These are phyloP conservation scores for Hibiscus trionum DNA, from an alignment of 345 rosid genomes.

Conservation along the genomic window DNA sequence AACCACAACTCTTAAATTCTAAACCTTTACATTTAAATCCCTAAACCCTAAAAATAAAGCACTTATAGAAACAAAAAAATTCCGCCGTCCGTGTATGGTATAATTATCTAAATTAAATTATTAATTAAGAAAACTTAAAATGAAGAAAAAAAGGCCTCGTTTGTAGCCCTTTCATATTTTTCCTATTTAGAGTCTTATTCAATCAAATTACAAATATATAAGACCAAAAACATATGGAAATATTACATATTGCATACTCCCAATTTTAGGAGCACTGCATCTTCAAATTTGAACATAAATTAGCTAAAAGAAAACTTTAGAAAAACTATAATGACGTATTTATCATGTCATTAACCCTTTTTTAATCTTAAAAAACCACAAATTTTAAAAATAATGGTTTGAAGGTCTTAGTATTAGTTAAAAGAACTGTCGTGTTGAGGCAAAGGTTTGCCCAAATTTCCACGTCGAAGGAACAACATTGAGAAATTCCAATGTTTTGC, in stretches of 20 bases:
- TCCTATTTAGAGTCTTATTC: too few relatives aligned
- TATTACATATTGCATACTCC: background rate
- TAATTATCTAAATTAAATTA: too few relatives aligned
- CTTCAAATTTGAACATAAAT: background rate
- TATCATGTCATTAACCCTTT: background rate
- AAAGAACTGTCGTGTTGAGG: constrained; percentile 48
- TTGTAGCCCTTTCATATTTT: too few relatives aligned
- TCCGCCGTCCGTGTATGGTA: too few relatives aligned
- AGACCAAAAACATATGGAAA: background rate
- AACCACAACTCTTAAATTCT: too few relatives aligned
- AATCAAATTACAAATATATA: background rate
- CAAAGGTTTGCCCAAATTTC: constrained; percentile 73
- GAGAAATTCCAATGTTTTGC: constrained; percentile 36
- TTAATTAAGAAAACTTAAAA: too few relatives aligned
- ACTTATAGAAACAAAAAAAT: too few relatives aligned
- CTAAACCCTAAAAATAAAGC: too few relatives aligned
- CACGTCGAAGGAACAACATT: constrained; percentile 59
- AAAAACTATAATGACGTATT: background rate
- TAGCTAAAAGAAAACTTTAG: background rate
- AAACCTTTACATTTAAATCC: too few relatives aligned
- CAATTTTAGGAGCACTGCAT: background rate
- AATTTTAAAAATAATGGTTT: background rate
- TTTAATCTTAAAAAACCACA: background rate
- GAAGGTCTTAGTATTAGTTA: background rate
- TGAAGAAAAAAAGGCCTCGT: too few relatives aligned